A percentile compares a stretch with the other conserved stretches of the same genome.
phyloP scores from a whole-genome alignment of 306 rosid species.

The Adenanthera pavonina region DNA sequence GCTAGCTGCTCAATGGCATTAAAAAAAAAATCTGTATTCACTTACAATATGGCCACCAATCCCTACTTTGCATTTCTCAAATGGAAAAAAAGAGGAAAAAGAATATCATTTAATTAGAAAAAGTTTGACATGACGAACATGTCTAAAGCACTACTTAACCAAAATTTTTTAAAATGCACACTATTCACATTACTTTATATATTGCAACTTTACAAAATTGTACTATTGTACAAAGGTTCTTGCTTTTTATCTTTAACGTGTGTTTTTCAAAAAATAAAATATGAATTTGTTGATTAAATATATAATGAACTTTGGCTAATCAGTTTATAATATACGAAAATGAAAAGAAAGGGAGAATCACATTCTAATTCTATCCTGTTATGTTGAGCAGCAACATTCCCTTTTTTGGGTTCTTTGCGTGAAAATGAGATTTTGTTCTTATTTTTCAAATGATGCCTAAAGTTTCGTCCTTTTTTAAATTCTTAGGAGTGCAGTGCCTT shows the following conservation, averaged over 20 bases:
- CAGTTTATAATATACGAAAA: constrained; percentile 28
- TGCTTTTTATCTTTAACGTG: constrained; percentile 26
- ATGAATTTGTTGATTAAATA: constrained; percentile 4
- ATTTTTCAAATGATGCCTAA: constrained; percentile 34
- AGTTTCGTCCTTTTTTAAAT: background rate
- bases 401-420: constrained; percentile 35
- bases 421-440: constrained; percentile 35
- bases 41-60: constrained; percentile 28
- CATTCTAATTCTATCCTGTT: constrained; percentile 44
- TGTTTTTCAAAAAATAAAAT: background rate
- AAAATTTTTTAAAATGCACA: constrained; percentile 7
- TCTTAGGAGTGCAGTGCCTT: constrained; percentile 10
- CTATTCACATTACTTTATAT: constrained; percentile 28
- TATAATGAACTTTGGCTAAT: constrained; percentile 11
- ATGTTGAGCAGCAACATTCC: constrained; percentile 44
- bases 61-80: constrained; percentile 25
- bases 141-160: constrained; percentile 8
- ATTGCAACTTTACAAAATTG: constrained; percentile 39
- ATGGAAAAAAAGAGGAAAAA: background rate
- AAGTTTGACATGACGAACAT: background rate
- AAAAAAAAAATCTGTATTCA: background rate
- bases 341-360: constrained; percentile 36
- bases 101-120: background rate
- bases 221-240: constrained; percentile 30
- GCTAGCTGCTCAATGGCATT: constrained; percentile 12